Base-by-base conservation (phyloP, 169 alveolate genomes). In the Plasmodium billcollinsi region DNA sequence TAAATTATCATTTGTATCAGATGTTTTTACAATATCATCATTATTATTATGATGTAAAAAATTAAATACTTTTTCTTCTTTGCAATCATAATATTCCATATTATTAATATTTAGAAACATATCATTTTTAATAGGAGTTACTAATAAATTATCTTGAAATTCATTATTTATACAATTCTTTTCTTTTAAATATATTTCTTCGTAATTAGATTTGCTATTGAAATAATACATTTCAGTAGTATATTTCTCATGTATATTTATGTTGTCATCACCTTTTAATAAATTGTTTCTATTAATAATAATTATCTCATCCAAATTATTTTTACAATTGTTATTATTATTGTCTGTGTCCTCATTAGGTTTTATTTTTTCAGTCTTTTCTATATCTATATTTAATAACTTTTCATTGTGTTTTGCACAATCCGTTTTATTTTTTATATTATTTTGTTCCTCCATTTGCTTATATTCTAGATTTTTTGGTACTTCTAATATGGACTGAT, bases 51-150 rank as follows among this genome's bases (percentile, higher is more conserved):
- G 21, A 56, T 58, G 29, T 7, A 20, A 15, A 47, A 24, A 14
- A 29, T 76, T 18, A 58, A 11, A 47, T 11, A 29, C 21, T 56
- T 66, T 56, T 50, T 78, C 72, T 65, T 78, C 89, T 52, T 78
- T 66, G 24, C 89, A 76, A 39, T 76, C 89, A 65, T 76, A 65
- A 56, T 65, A 76, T 12, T 50, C 54, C 45, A 50, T 45, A 11
- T 66, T 47, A 49, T 24, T 54, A 49, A 12, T 71, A 24, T 49
- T 61, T 24, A 24, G 11, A 20, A 49, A 26, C 15, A 21, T 33
- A 21, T 47, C 62, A 52, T 59, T 33, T 65, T 78, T 78, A 29
- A n/a, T 18, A 5, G 89, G 89, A 12, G 78, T 65, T 50, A 66
- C 49, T 24, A 47, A 43, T 78, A 78, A 78, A 58, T 15, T 26